Conservation (phyloP, 495 filamentous ascomycete species). For the Pseudotulostoma volvatum region DNA sequence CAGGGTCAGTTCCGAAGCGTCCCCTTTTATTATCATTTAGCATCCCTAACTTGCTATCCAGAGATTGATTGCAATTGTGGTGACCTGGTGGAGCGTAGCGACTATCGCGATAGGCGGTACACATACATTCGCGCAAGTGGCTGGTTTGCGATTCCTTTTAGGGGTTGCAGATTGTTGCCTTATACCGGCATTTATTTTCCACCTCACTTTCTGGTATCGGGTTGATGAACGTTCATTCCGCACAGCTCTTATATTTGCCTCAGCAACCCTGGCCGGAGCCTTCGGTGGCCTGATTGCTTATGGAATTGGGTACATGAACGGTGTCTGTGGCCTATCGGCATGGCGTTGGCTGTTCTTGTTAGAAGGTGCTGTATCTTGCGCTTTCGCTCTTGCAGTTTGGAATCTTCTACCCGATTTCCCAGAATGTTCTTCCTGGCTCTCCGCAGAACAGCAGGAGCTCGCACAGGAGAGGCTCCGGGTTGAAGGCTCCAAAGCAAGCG, state of each 20-base stretch:
- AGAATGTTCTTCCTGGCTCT: constrained; percentile 39
- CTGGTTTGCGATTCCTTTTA: constrained; percentile 48
- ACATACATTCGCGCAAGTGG: constrained; percentile 35
- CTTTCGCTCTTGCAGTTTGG: constrained; percentile 38
- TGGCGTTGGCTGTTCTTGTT: constrained; percentile 60
- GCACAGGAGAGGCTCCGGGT: constrained; percentile 35
- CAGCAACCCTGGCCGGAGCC: constrained; percentile 52
- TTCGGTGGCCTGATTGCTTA: no score
- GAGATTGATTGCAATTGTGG: constrained; percentile 50
- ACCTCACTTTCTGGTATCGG: constrained; percentile 57
- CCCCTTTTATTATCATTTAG: not conserved
- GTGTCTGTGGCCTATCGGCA: constrained; percentile 44
- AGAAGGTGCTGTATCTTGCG: constrained; percentile 45
- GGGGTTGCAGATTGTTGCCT: constrained; percentile 40
- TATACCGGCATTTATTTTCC: constrained; percentile 53
- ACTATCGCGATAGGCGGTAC: constrained; percentile 47
- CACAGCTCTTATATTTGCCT: constrained; percentile 48
- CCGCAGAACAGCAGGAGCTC: constrained; percentile 35
- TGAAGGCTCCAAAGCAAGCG: constrained; percentile 41
- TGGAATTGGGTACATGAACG: constrained; percentile 52
- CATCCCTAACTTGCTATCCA: constrained; percentile 3
- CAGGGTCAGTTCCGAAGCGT: no score
- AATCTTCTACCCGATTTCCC: constrained; percentile 52
- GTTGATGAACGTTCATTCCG: constrained; percentile 45
- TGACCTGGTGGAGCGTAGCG: constrained; percentile 50